These are phyloP conservation scores for Phoma sp. DNA, from an alignment of 2,329 filamentous ascomycete species.

Conservation along the genomic window DNA sequence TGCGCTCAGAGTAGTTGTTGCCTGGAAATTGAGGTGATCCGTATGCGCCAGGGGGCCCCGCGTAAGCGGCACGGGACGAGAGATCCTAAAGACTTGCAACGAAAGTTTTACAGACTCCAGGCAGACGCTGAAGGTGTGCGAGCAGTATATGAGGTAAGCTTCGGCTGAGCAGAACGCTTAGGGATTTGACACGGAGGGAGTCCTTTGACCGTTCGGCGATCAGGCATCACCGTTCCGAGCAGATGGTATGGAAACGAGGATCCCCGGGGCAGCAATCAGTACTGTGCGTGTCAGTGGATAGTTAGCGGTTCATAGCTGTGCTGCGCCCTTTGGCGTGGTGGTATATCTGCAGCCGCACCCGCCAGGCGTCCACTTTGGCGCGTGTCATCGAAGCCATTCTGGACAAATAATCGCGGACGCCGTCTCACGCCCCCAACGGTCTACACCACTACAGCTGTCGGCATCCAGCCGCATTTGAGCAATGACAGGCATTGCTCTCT, in stretches of 20 bases:
- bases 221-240: slow-evolving; percentile 17
- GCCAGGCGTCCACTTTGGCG: slow-evolving; percentile 30
- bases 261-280: neutral
- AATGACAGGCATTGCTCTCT: slow-evolving; percentile 17
- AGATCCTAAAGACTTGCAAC: neutral
- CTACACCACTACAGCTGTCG: slow-evolving; percentile 16
- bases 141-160: slow-evolving; percentile 1
- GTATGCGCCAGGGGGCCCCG: slow-evolving; percentile 1
- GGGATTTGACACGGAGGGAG: slow-evolving; percentile 1
- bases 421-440: slow-evolving; percentile 11
- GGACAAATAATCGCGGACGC: slow-evolving; percentile 41
- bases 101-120: neutral
- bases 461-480: slow-evolving; percentile 15
- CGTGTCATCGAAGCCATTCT: slow-evolving; percentile 28
- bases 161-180: neutral
- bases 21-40: slow-evolving; percentile 12
- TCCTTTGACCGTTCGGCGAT: slow-evolving; percentile 8
- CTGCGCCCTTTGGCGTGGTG: slow-evolving; percentile 19
- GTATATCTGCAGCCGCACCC: slow-evolving; percentile 25
- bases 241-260: neutral
- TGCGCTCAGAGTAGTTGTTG: neutral
- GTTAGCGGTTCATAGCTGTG: slow-evolving; percentile 15
- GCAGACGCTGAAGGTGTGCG: neutral
- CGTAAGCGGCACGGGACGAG: slow-evolving; percentile 14
- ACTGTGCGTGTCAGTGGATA: slow-evolving; percentile 16